Percentiles rank a stretch among this genome's conserved stretches.
These are phyloP conservation scores for Chiua virens DNA, from an alignment of 768 basidiomycete species.

Conservation along the genomic window DNA sequence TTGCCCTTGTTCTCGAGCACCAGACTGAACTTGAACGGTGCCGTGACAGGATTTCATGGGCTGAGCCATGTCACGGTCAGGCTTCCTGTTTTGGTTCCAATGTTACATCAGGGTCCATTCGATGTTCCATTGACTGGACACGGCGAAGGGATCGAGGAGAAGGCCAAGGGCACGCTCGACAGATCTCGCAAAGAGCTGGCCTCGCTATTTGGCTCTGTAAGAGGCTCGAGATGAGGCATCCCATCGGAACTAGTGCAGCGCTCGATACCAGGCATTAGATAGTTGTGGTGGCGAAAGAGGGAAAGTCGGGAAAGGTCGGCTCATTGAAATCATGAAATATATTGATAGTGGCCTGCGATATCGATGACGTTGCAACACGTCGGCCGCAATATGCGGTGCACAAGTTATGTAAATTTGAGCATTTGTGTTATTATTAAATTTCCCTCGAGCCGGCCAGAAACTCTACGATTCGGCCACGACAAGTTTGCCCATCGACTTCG, in stretches of 20 bases:
- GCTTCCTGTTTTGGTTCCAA: not conserved
- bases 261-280: slow-evolving; percentile 13
- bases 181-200: slow-evolving; percentile 5
- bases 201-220: slow-evolving; percentile 12
- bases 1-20: slow-evolving; percentile 58
- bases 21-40: slow-evolving; percentile 26
- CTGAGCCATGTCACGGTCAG: not conserved
- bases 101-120: not conserved
- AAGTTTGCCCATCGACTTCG: too few species aligned
- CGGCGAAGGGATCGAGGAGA: not conserved
- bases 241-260: slow-evolving; percentile 7
- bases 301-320: not conserved
- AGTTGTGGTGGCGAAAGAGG: not conserved
- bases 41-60: not conserved
- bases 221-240: slow-evolving; percentile 25
- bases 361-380: not conserved
- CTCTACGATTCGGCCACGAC: too few species aligned
- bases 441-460: slow-evolving; percentile 1
- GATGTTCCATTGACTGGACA: not conserved
- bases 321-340: not conserved
- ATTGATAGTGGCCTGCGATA: too few species aligned
- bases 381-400: too few species aligned
- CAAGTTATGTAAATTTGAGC: too few species aligned
- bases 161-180: not conserved
- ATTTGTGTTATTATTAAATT: too few species aligned